phyloP scores from a whole-genome alignment of 2,329 filamentous ascomycete genomes.

The Aspergillus brunneoviolaceus region DNA sequence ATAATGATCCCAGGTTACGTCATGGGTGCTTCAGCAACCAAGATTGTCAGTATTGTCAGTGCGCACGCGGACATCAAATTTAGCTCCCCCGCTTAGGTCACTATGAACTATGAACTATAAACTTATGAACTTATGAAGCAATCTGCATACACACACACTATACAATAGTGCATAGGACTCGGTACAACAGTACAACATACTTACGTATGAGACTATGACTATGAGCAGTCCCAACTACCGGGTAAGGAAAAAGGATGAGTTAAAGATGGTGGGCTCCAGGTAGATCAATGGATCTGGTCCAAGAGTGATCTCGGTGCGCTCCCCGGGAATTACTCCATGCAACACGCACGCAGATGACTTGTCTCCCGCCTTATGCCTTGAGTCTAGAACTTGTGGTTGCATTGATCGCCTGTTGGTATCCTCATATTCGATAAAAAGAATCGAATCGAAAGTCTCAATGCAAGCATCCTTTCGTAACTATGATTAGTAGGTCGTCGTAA shows the following conservation, averaged over 20 bases:
- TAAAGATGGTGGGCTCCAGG: background rate
- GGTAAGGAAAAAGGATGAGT: background rate
- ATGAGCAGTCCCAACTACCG: background rate
- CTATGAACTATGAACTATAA: background rate
- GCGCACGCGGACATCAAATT: constrained; percentile 3
- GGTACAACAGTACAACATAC: too few species aligned
- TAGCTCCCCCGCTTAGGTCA: background rate
- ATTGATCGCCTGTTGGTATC: too few species aligned
- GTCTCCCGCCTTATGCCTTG: background rate
- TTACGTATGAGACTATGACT: too few species aligned
- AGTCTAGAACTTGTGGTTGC: background rate
- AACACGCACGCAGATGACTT: background rate
- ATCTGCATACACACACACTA: too few species aligned
- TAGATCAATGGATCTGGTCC: background rate
- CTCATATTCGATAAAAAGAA: too few species aligned
- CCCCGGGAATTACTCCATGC: background rate
- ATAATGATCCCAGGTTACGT: background rate
- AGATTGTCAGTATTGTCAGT: constrained; percentile 10
- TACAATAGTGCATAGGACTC: too few species aligned
- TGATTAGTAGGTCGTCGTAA: too few species aligned
- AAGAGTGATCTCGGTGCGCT: background rate
- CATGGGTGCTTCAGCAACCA: constrained; percentile 5
- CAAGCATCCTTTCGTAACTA: background rate
- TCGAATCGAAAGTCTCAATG: too few species aligned
- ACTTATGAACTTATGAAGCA: background rate